Percentiles rank a stretch among this genome's conserved stretches.
These are phyloP conservation scores for Trifolium subterraneum DNA, from an alignment of 306 rosid genomes.

Conservation along the genomic window DNA sequence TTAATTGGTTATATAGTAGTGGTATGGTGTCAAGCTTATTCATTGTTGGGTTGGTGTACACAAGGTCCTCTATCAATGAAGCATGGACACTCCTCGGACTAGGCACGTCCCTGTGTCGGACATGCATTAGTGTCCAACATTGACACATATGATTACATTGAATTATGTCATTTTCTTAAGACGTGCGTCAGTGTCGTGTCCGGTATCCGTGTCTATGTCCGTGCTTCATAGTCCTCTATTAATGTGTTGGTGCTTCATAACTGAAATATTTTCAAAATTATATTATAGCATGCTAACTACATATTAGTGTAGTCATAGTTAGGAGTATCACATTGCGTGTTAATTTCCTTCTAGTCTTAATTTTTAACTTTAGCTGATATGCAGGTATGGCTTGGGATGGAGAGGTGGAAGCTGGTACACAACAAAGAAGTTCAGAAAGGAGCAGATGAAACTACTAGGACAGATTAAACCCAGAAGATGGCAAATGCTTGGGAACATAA, in stretches of 20 bases:
- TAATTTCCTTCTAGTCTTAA: neutral
- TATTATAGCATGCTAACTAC: neutral
- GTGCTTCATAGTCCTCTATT: neutral
- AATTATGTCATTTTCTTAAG: no score
- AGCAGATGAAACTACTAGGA: slow-evolving; percentile 89
- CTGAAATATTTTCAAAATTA: neutral
- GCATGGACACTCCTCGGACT: no score
- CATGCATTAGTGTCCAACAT: no score
- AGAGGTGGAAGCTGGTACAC: slow-evolving; percentile 86
- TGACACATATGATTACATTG: no score
- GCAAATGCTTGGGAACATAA: slow-evolving; percentile 68
- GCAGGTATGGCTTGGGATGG: slow-evolving; percentile 96
- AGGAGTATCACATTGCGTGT: neutral
- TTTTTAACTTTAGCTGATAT: slow-evolving; percentile 30
- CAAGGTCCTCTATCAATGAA: slow-evolving; percentile 21
- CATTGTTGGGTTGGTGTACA: neutral
- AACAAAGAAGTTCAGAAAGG: slow-evolving; percentile 71
- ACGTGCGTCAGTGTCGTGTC: no score
- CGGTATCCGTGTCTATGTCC: no score
- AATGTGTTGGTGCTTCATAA: slow-evolving; percentile 5
- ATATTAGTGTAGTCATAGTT: slow-evolving; percentile 10
- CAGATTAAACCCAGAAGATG: slow-evolving; percentile 70
- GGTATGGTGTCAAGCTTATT: slow-evolving; percentile 11
- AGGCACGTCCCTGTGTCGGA: no score
- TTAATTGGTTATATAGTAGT: slow-evolving; percentile 5